A percentile compares a stretch with the other conserved stretches of the same genome.
Evolutionary conservation across 306 rosid genomes (phyloP).

Genomic region (Vicia faba): DNA sequence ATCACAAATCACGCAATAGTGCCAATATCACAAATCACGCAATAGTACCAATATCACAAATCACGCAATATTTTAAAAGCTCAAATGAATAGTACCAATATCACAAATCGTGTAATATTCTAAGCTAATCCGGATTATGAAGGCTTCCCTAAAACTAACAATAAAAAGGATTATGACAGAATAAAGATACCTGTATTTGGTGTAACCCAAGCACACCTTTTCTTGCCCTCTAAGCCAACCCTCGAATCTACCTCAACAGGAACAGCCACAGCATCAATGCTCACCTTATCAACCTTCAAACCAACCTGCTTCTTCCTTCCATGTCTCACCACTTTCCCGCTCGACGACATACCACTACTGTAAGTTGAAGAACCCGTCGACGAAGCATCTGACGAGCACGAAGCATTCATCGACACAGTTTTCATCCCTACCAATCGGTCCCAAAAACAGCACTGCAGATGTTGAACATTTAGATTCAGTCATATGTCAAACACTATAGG

Average conservation of each 20-base stretch:
- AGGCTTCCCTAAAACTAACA: too few species aligned
- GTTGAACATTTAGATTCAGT: too few species aligned
- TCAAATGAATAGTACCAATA: too few species aligned
- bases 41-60: too few species aligned
- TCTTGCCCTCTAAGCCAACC: conserved; percentile 63
- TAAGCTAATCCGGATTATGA: too few species aligned
- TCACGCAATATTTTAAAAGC: too few species aligned
- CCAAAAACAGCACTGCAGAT: too few species aligned
- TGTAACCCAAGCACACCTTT: conserved; percentile 84
- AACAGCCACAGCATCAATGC: conserved; percentile 36
- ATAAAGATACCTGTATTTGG: conserved; percentile 61
- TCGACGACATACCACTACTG: conserved; percentile 61
- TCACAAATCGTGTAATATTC: too few species aligned
- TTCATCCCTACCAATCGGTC: conserved; percentile 48
- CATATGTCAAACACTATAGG: too few species aligned
- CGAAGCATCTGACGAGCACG: conserved; percentile 81
- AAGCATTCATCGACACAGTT: conserved; percentile 60
- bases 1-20: too few species aligned
- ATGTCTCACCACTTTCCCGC: conserved; percentile 51
- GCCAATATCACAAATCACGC: too few species aligned
- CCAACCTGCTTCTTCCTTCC: conserved; percentile 52
- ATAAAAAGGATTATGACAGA: not conserved
- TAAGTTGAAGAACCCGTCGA: conserved; percentile 73
- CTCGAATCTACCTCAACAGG: conserved; percentile 42
- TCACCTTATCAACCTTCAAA: conserved; percentile 45